Conservation (phyloP, 768 basidiomycete species). For the Kwoniella newhampshirensis region DNA sequence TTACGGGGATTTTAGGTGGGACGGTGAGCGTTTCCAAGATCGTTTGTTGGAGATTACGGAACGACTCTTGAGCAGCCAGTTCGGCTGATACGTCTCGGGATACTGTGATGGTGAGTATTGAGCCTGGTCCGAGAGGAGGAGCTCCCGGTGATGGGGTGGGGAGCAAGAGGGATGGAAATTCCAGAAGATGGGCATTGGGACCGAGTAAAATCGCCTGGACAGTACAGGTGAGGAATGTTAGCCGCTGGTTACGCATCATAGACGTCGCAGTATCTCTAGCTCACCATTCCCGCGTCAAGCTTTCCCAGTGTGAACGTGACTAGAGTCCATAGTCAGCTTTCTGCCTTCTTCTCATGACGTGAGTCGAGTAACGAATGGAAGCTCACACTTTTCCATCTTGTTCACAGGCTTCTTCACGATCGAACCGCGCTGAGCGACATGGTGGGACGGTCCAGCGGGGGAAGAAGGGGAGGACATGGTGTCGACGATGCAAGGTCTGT, state of each 20-base stretch:
- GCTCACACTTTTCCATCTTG: conserved; percentile 50
- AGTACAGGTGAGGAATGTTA: no score
- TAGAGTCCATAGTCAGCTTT: conserved; percentile 18
- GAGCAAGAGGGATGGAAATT: conserved; percentile 92
- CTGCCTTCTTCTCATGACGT: no score
- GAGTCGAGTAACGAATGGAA: background rate
- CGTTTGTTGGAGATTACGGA: conserved; percentile 77
- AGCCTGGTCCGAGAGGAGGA: conserved; percentile 86
- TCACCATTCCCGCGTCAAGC: conserved; percentile 73
- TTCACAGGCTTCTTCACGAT: conserved; percentile 12
- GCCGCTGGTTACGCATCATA: no score
- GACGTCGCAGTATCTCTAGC: no score
- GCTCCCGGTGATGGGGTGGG: conserved; percentile 56
- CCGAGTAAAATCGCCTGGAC: conserved; percentile 66
- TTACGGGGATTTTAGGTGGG: conserved; percentile 69
- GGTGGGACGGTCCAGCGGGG: conserved; percentile 11
- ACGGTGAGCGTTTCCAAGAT: conserved; percentile 75
- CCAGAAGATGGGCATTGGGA: conserved; percentile 91
- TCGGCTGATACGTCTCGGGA: conserved; percentile 84
- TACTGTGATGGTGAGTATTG: conserved; percentile 95
- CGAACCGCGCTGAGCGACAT: conserved; percentile 5
- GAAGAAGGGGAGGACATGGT: conserved; percentile 14
- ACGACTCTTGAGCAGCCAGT: conserved; percentile 72
- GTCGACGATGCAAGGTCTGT: no score
- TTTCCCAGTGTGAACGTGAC: conserved; percentile 84